These are phyloP conservation scores for Bruguiera gymnorhiza DNA, from an alignment of 345 rosid genomes.

Conservation along the genomic window DNA sequence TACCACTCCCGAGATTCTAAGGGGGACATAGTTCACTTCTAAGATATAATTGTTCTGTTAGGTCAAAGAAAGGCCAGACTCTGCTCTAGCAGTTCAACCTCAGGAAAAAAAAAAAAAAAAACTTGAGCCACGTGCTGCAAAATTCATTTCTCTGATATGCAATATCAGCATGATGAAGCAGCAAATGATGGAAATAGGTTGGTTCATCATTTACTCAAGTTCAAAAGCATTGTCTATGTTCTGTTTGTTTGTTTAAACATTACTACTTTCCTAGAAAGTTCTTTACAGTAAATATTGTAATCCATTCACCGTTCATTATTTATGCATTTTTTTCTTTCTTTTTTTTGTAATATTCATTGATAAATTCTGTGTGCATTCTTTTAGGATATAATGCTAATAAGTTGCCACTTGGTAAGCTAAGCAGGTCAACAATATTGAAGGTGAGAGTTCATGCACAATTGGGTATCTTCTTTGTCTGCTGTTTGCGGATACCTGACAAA, in stretches of 20 bases:
- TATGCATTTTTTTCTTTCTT: not conserved
- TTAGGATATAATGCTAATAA: conserved; percentile 81
- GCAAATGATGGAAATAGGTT: conserved; percentile 95
- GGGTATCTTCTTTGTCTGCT: conserved; percentile 9
- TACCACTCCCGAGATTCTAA: not conserved
- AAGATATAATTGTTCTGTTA: conserved; percentile 26
- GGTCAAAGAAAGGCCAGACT: conserved; percentile 38
- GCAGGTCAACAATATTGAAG: conserved; percentile 71
- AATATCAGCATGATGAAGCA: conserved; percentile 87
- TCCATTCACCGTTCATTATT: not conserved
- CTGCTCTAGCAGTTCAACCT: conserved; percentile 46
- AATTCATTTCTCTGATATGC: conserved; percentile 80
- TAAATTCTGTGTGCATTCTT: conserved; percentile 17
- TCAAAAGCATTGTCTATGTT: conserved; percentile 1
- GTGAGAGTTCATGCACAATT: conserved; percentile 17
- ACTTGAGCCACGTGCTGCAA: conserved; percentile 64
- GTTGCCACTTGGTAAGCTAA: conserved; percentile 90
- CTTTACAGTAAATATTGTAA: too few relatives aligned
- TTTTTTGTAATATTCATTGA: conserved; percentile 10
- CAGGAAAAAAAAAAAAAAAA: conserved; percentile 54
- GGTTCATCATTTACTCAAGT: conserved; percentile 20
- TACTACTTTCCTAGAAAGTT: conserved; percentile 6
- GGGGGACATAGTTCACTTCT: conserved; percentile 7
- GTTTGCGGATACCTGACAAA: not conserved
- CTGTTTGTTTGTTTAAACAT: not conserved